These are phyloP conservation scores for Jasminum sambac DNA, from an alignment of 257 asterid species.

Conservation along the genomic window DNA sequence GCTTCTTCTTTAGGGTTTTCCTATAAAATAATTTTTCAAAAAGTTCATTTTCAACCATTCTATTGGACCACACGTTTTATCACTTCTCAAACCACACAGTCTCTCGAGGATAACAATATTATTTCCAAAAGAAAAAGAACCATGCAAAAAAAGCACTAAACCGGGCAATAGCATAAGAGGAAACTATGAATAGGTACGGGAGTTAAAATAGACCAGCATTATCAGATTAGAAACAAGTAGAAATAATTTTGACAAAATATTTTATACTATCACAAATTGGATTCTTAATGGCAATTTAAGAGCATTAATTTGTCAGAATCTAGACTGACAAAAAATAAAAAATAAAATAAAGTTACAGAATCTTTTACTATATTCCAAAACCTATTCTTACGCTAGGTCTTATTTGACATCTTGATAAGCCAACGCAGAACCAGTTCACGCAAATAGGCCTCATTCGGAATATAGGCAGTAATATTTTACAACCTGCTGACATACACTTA, in stretches of 20 bases:
- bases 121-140: too few species aligned
- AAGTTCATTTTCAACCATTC: too few species aligned
- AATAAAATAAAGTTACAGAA: too few species aligned
- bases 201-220: neutral
- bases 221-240: neutral
- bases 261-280: neutral
- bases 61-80: too few species aligned
- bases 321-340: too few species aligned
- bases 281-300: neutral
- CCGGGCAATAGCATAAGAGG: neutral
- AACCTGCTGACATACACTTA: neutral
- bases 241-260: neutral
- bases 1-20: too few species aligned
- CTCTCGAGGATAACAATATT: too few species aligned
- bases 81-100: too few species aligned
- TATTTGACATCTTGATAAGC: neutral
- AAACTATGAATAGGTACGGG: neutral
- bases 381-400: neutral
- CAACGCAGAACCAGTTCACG: neutral
- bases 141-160: neutral
- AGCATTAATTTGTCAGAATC: neutral
- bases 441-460: neutral
- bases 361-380: too few species aligned
- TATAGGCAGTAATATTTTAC: neutral
- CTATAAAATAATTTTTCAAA: too few species aligned